Evolutionary conservation across 164 flowering plant genomes (phyloP).

Genomic region (Aristolochia contorta): DNA sequence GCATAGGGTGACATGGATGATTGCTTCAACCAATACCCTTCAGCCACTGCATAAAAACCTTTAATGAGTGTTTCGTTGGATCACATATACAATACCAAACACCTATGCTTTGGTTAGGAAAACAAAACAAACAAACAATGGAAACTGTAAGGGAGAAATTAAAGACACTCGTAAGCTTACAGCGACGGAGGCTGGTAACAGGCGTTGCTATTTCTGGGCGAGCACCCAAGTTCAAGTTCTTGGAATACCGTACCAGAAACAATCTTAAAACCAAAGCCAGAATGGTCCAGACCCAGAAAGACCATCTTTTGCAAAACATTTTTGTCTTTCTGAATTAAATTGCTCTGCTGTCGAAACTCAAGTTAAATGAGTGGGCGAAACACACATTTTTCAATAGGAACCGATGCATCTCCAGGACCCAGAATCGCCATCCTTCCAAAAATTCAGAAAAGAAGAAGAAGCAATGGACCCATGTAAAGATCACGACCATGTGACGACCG

Average conservation of each 20-base stretch:
- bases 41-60: constrained; percentile 58
- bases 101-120: not conserved
- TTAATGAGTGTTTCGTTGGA: not conserved
- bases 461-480: too few species aligned
- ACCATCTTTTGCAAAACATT: constrained; percentile 12
- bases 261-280: constrained; percentile 36
- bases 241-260: constrained; percentile 41
- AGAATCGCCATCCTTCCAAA: too few species aligned
- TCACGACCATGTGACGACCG: too few species aligned
- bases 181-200: constrained; percentile 89
- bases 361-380: too few species aligned
- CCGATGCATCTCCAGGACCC: too few species aligned
- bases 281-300: constrained; percentile 32
- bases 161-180: constrained; percentile 23
- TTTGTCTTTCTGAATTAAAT: not conserved
- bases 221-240: constrained; percentile 48
- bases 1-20: constrained; percentile 91
- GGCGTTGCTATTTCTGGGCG: constrained; percentile 97
- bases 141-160: not conserved
- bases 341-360: too few species aligned
- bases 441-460: too few species aligned
- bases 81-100: not conserved
- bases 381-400: too few species aligned
- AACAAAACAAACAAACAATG: not conserved
- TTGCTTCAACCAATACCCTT: constrained; percentile 96